Evolutionary conservation across 768 basidiomycete species (phyloP), one percentile per base, ranked within the genome.

Genomic region (Calocera cornea): DNA sequence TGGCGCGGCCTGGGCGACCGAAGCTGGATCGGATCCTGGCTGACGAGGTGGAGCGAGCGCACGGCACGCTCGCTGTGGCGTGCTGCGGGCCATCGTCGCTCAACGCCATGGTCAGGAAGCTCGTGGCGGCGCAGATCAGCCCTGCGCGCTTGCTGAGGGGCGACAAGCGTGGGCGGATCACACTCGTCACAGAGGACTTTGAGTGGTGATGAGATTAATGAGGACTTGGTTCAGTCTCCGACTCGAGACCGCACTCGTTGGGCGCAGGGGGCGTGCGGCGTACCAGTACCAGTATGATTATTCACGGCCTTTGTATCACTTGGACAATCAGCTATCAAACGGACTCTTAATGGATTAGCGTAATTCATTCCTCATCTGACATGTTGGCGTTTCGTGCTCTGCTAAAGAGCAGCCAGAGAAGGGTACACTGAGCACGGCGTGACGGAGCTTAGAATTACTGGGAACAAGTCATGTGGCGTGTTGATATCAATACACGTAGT

Each of bases 51-150:
- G 78, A 82, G 54, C 72, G 72, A 17, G 80, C 86, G 34, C 72
- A 76, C 68, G 87, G 87, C 19, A 78, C 82, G 14, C 73, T 88
- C 67, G 78, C 86, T 50, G 88, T 91, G 60, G 86, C 85, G 14
- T 89, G 88, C 71, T 91, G 89, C 72, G 90, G 89, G 1, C 89
- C 89, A 0, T 79, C 81, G 0, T 84, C 87, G 7, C 79, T 91
- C 64, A 87, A 88, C 73, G 84, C 82, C 3, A 77, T 88, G 72
- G 82, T 90, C 8, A 80, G 90, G 44, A 86, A 88, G 74, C 77
- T 83, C 44, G 81, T 90, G 10, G 80, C 87, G 0, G 74, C 79
- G 34, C 83, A 85, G 68, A 87, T 89, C 68, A 80, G 83, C 72
- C 83, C 86, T 24, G 71, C 70, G 34, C 79, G 81, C 67, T 78